Evolutionary conservation across 2,329 filamentous ascomycete genomes (phyloP), one percentile per base, ranked within the genome.

Genomic region (Fusarium sp.): DNA sequence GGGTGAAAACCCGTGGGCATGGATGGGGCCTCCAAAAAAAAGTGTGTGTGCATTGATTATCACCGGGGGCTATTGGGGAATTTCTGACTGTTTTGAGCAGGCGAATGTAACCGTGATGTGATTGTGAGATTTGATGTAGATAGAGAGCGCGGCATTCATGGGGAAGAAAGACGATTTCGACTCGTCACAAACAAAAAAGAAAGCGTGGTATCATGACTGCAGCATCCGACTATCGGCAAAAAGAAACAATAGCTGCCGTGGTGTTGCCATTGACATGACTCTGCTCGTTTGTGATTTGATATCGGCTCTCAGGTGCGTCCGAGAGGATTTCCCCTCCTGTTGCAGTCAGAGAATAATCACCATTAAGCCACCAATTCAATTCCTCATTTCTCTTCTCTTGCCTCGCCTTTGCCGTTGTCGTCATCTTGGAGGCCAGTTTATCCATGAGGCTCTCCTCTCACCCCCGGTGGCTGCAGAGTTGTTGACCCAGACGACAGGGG

Each of bases 241-340:
- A 58, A 16, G 8, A 57, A 58, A 46, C 14, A 20, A 44, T 11
- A 34, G 10, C 25, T 16, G 13, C 18, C 18, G 42, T 58, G 56
- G 56, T 58, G 56, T 46, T 58, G 56, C 56, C 25, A 58, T 58
- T 58, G 56, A 50, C 9, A 58, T 58, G 56, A 50, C 46, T 18
- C 29, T 36, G 56, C 29, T 27, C 18, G 10, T 20, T 23, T 50
- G 20, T 58, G 56, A 58, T 50, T 58, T 49, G 56, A 49, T 11
- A 16, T 33, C 11, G 16, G 16, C 9, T 4, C 29, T 44, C 13
- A 34, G 14, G 4, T 38, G 53, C 18, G 5, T 40, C 14, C n/a
- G 25, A 27, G 16, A 36, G 40, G 40, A 36, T 36, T 58, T 34
- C 10, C 7, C 40, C 46, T 44, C 36, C n/a, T 34, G 27, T 27